Conservation (phyloP, 2,329 filamentous ascomycete genomes). For the Fusarium lateritium region DNA sequence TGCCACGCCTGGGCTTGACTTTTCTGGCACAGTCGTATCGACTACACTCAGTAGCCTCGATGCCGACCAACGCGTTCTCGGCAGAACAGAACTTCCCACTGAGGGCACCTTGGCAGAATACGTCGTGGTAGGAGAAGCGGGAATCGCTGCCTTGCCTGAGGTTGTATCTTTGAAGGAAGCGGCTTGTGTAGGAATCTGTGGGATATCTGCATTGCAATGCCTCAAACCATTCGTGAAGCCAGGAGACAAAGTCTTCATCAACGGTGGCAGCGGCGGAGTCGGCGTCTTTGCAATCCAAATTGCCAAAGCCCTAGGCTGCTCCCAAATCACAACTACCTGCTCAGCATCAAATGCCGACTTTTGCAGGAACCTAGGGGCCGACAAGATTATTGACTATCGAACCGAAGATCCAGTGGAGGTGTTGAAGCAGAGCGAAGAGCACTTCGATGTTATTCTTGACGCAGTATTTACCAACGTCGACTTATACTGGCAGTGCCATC, state of each 20-base stretch:
- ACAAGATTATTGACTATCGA: conserved; percentile 31
- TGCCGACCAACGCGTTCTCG: conserved; percentile 24
- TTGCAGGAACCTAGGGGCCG: conserved; percentile 21
- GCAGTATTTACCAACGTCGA: conserved; percentile 23
- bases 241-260: conserved; percentile 20
- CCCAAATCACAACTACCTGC: conserved; percentile 22
- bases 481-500: conserved; percentile 36
- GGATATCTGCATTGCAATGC: conserved; percentile 24
- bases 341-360: conserved; percentile 20
- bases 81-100: conserved; percentile 20
- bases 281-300: conserved; percentile 38
- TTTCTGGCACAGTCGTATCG: conserved; percentile 32
- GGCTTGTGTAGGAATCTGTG: conserved; percentile 33
- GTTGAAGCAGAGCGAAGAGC: neutral
- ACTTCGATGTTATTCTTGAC: conserved; percentile 31
- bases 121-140: conserved; percentile 21
- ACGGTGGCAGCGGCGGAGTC: conserved; percentile 39
- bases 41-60: neutral
- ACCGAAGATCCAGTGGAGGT: neutral
- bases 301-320: conserved; percentile 28
- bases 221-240: conserved; percentile 3
- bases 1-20: conserved; percentile 36
- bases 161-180: conserved; percentile 25
- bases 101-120: conserved; percentile 40
- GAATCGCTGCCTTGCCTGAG: conserved; percentile 4